phyloP scores from a whole-genome alignment of 768 basidiomycete species.

The Amanita rubescens region DNA sequence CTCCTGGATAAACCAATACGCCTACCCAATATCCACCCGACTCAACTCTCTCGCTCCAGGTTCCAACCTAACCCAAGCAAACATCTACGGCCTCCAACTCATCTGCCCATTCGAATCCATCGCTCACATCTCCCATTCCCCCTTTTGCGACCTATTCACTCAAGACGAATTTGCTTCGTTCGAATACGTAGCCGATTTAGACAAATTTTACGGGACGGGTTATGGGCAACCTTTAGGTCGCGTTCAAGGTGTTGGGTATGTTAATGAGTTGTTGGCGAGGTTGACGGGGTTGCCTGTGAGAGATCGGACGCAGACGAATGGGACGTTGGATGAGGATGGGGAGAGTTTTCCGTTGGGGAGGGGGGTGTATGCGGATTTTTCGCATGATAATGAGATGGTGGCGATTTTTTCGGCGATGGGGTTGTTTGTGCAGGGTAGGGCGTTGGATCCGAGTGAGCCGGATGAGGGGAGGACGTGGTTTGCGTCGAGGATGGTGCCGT shows the following conservation, averaged over 20 bases:
- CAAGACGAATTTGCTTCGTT: constrained; percentile 54
- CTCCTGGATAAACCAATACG: constrained; percentile 52
- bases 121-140: constrained; percentile 41
- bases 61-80: constrained; percentile 45
- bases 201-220: constrained; percentile 77
- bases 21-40: constrained; percentile 45
- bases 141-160: constrained; percentile 71
- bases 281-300: constrained; percentile 54
- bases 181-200: constrained; percentile 66
- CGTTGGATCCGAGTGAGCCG: constrained; percentile 26
- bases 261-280: constrained; percentile 84
- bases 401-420: constrained; percentile 66
- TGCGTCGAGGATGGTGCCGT: constrained; percentile 59
- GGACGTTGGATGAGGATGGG: constrained; percentile 55
- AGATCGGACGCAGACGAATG: constrained; percentile 72
- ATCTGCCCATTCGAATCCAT: constrained; percentile 80
- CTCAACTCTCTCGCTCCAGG: constrained; percentile 58
- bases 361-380: constrained; percentile 69
- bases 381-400: constrained; percentile 82
- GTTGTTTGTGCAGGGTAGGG: constrained; percentile 32
- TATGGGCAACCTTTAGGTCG: constrained; percentile 66
- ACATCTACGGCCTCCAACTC: constrained; percentile 55
- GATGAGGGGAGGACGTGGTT: constrained; percentile 42
- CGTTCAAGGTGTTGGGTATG: constrained; percentile 80
- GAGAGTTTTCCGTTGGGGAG: constrained; percentile 66